Evolutionary conservation across 83 land plant genomes (phyloP), one percentile per base, ranked within the genome.

Genomic region (Picea engelmannii): DNA sequence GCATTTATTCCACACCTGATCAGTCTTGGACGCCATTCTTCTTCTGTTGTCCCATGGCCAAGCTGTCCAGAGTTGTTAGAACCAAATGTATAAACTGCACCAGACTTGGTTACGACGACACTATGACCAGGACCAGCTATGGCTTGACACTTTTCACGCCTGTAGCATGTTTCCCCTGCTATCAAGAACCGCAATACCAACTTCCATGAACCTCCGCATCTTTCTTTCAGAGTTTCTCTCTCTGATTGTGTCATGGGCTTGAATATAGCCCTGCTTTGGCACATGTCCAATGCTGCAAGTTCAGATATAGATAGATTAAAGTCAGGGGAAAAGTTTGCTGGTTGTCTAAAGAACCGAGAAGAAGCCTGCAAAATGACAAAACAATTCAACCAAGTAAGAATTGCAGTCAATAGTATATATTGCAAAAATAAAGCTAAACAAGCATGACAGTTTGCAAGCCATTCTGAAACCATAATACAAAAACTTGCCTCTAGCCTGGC

Each of bases 101-200:
- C 98, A 27, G 79, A 86, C 3, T 88, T 82, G 17, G 96, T 95
- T 63, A 95, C 92, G 60, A 88, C 98, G 65, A 95, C 87, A 77
- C 96, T 94, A 80, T 95, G 98, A 69, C 98, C 93, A 40, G 98
- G 96, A 23, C 98, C 98, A 17, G 98, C 98, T 66, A 94, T 90
- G 24, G 98, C 98, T 80, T 94, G 95, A 16, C 85, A 91, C 74
- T 88, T 92, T 78, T 89, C 97, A 65, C 92, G 87, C 62, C 95
- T 81, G 80, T 79, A 79, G 78, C 98, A 95, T 8, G 81, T 79
- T 80, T 95, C 98, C 24, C 98, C 96, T 55, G 92, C 92, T 76
- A 81, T 58, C 71, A 95, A 78, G 79, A 87, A 95, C 80, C 98
- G 87, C 47, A 95, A 81, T 2, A 94, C 95, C 59, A 95, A 78